These are phyloP conservation scores for Solanum chiquidenum DNA, from an alignment of 257 asterid genomes.

Conservation along the genomic window DNA sequence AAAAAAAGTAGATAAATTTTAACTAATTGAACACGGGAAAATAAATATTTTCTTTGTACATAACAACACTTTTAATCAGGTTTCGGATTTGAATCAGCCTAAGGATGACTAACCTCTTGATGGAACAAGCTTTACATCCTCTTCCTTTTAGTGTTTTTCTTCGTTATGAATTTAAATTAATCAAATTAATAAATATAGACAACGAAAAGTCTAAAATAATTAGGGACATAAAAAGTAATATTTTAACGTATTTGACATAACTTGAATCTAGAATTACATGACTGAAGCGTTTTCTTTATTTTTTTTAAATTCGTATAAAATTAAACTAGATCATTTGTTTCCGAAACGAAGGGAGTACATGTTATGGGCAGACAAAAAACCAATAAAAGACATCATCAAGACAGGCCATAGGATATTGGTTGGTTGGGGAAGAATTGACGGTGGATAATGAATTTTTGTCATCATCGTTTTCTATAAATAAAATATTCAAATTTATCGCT, in stretches of 20 bases:
- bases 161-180: neutral
- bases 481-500: neutral
- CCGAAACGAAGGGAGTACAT: too few relatives aligned
- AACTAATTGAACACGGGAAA: too few relatives aligned
- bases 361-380: neutral
- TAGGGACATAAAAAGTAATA: too few relatives aligned
- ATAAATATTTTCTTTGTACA: neutral
- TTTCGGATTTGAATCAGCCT: neutral
- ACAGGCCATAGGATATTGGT: neutral
- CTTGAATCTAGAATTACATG: too few relatives aligned
- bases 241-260: too few relatives aligned
- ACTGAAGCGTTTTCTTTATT: too few relatives aligned
- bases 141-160: neutral
- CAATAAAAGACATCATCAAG: neutral
- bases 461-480: neutral
- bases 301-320: too few relatives aligned
- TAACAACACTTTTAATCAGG: neutral
- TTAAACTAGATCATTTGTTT: too few relatives aligned
- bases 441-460: neutral
- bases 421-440: neutral
- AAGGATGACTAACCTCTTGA: neutral
- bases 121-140: neutral
- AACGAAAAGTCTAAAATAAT: neutral
- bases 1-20: too few relatives aligned
- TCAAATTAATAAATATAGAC: fast-evolving